phyloP scores from a whole-genome alignment of 2,329 filamentous ascomycete genomes.

The Zymoseptoria crescenta region DNA sequence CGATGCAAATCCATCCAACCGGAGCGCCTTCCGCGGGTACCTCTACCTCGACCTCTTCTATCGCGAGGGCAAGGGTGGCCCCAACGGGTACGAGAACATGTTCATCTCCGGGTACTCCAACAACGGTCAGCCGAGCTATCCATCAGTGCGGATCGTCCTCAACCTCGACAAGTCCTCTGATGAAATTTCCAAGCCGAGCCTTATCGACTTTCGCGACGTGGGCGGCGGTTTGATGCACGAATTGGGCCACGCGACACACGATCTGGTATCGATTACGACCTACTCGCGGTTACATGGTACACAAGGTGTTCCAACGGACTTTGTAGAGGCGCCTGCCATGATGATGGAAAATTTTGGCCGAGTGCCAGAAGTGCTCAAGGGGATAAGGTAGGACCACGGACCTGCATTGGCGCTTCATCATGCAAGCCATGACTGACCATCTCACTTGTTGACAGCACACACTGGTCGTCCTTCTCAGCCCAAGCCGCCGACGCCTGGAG shows the following conservation, averaged over 20 bases:
- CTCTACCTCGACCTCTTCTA: conserved; percentile 11
- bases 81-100: neutral
- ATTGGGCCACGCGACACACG: neutral
- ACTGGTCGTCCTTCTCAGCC: conserved; percentile 4
- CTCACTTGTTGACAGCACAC: neutral
- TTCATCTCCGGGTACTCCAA: neutral
- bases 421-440: neutral
- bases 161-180: conserved; percentile 4
- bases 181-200: neutral
- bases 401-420: neutral
- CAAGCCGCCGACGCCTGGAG: conserved; percentile 3
- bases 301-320: conserved; percentile 5
- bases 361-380: conserved; percentile 2
- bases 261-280: neutral
- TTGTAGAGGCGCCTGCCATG: conserved; percentile 3
- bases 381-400: conserved; percentile 4
- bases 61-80: neutral
- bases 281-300: neutral
- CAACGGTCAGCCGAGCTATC: neutral
- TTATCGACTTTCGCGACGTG: neutral
- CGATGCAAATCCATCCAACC: neutral
- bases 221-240: neutral
- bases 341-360: conserved; percentile 10
- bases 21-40: conserved; percentile 7
- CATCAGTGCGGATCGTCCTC: conserved; percentile 1